Conservation (phyloP, 129 eudicot species). For the Escallonia herrerae region DNA sequence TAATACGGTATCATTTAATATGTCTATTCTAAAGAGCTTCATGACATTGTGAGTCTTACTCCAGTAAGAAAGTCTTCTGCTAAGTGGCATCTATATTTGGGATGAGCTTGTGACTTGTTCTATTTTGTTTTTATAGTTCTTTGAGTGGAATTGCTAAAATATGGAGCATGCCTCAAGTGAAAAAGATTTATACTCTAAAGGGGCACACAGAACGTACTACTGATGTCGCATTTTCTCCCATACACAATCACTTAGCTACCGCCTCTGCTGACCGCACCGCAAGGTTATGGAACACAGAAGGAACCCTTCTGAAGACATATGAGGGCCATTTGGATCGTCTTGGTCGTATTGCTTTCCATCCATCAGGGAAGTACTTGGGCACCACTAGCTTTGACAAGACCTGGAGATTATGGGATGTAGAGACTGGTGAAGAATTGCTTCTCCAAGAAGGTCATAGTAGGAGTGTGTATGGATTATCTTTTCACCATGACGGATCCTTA, state of each 20-base stretch:
- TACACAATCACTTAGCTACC: slow-evolving; percentile 58
- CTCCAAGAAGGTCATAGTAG: slow-evolving; percentile 98
- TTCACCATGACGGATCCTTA: slow-evolving; percentile 87
- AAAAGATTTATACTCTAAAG: slow-evolving; percentile 43
- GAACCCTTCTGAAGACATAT: slow-evolving; percentile 53
- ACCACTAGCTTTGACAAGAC: slow-evolving; percentile 91
- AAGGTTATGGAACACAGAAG: slow-evolving; percentile 70
- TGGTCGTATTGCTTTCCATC: slow-evolving; percentile 92
- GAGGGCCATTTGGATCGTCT: slow-evolving; percentile 92
- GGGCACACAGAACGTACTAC: slow-evolving; percentile 95
- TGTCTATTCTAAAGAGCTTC: neutral
- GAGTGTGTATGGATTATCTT: slow-evolving; percentile 79
- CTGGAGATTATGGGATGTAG: slow-evolving; percentile 95
- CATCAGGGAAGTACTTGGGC: slow-evolving; percentile 87
- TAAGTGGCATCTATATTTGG: neutral
- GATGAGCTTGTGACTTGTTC: neutral
- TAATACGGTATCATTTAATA: neutral
- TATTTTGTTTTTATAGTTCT: slow-evolving; percentile 35
- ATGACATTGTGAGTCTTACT: neutral
- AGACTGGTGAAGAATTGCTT: slow-evolving; percentile 81
- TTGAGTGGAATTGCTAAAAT: slow-evolving; percentile 72
- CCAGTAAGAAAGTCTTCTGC: neutral
- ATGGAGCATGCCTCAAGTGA: slow-evolving; percentile 82
- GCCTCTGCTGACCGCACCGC: slow-evolving; percentile 98
- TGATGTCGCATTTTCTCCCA: slow-evolving; percentile 81